Percentiles rank a stretch among this genome's conserved stretches.
phyloP scores from a whole-genome alignment of 2,329 filamentous ascomycete species.

The Didymella lethalis region DNA sequence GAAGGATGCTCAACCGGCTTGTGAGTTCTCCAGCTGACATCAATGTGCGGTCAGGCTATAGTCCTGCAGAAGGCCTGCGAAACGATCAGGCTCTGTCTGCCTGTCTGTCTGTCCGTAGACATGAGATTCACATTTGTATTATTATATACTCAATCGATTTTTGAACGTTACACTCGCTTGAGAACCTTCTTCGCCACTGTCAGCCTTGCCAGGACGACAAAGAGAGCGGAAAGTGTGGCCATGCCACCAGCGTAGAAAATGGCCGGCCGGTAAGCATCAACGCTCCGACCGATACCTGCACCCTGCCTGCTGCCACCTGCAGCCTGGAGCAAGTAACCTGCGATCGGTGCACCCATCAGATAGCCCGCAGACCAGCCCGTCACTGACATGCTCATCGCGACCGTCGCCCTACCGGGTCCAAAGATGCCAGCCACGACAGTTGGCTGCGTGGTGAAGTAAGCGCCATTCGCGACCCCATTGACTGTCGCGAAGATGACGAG shows the following conservation, averaged over 20 bases:
- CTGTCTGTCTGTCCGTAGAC: background rate
- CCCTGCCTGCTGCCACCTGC: conserved; percentile 29
- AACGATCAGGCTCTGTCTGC: too few relatives aligned
- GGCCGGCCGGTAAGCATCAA: conserved; percentile 36
- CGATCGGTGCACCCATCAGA: conserved; percentile 40
- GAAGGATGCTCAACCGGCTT: background rate
- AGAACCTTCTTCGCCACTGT: conserved; percentile 14
- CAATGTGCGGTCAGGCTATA: background rate
- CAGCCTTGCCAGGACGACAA: conserved; percentile 12
- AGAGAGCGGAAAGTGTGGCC: conserved; percentile 13
- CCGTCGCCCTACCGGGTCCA: conserved; percentile 34
- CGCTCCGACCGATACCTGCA: conserved; percentile 16
- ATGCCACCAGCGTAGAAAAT: conserved; percentile 42
- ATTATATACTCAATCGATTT: background rate
- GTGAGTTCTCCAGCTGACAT: background rate
- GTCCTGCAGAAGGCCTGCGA: background rate
- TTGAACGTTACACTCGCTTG: background rate
- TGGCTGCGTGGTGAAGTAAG: conserved; percentile 38
- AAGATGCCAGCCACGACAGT: conserved; percentile 39
- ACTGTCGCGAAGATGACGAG: conserved; percentile 36
- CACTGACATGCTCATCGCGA: conserved; percentile 40
- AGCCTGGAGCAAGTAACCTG: conserved; percentile 37
- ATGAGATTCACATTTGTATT: background rate
- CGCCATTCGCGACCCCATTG: conserved; percentile 41
- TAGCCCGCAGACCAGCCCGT: conserved; percentile 40